Evolutionary conservation across 306 rosid genomes (phyloP), one percentile per base, ranked within the genome.

Genomic region (Castanea mollissima): DNA sequence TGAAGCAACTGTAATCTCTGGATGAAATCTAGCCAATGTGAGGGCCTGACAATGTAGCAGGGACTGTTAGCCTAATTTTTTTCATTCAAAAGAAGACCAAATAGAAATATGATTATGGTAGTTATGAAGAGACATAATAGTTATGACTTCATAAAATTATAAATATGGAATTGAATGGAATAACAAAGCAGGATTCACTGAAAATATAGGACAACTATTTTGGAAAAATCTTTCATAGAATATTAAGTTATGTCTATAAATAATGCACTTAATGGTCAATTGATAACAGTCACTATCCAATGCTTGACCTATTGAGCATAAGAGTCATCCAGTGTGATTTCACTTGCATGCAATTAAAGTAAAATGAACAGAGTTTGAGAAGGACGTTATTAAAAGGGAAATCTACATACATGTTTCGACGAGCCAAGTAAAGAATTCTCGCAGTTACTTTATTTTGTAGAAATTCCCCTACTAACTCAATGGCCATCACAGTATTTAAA

Each of bases 401-500:
- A 82, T 57, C 58, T 25, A 84, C 96, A 73, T 87, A 95, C 99
- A 95, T 80, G 83, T 95, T 90, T 76, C 69, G 85, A 78, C 87
- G 85, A 82, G 93, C 96, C 92, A 95, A 84, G 83, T 58, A 85
- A 79, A 95, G 91, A 87, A 95, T 85, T 83, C 91, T 91, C 3
- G 90, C 87, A 68, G 92, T 81, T 74, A 81, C 85, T 78, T 84
- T 82, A 83, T 91, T 88, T 77, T 86, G 90, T 73, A 95, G 92
- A 87, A 93, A 91, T n/a, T 85, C 80, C 74, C 94, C 97, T 67
- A 93, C 87, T 74, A 93, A 87, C 89, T 91, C 97, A 65, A 95
- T 82, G 68, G 90, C 92, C 86, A 88, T 68, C 77, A 87, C 79
- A 51, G 94, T 89, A 88, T 93, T 95, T 62, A 80, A 75, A 64